These are phyloP conservation scores for Bipolaris cookei DNA, from an alignment of 2,329 filamentous ascomycete species.

Conservation along the genomic window DNA sequence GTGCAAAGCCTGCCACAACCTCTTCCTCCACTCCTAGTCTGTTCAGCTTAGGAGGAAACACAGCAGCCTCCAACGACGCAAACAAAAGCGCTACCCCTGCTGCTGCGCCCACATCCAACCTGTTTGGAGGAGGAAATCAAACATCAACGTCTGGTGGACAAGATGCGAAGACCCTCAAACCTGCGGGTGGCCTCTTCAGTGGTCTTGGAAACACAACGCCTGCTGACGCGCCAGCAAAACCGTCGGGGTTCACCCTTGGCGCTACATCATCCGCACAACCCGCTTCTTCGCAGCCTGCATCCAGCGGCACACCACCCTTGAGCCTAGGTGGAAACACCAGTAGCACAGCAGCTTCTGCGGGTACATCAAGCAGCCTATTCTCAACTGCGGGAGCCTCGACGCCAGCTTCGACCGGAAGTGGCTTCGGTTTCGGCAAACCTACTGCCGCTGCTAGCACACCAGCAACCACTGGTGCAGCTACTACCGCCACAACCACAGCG, in stretches of 20 bases:
- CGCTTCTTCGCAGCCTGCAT: conserved; percentile 29
- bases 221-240: conserved; percentile 40
- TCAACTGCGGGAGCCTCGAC: conserved; percentile 21
- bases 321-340: conserved; percentile 33
- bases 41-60: conserved; percentile 36
- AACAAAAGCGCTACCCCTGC: conserved; percentile 40
- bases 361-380: conserved; percentile 31
- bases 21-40: conserved; percentile 36
- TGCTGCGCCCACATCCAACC: conserved; percentile 26
- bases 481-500: conserved; percentile 25
- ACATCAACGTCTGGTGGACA: conserved; percentile 39
- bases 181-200: conserved; percentile 34
- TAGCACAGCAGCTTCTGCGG: conserved; percentile 31
- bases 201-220: conserved; percentile 37
- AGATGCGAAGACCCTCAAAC: conserved; percentile 43
- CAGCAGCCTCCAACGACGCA: conserved; percentile 38
- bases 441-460: conserved; percentile 25
- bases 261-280: conserved; percentile 34
- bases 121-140: conserved; percentile 33
- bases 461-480: conserved; percentile 28
- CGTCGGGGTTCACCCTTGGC: conserved; percentile 37
- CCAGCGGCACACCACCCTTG: conserved; percentile 21
- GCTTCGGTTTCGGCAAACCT: conserved; percentile 23
- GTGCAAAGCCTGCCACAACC: conserved; percentile 35
- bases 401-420: conserved; percentile 21